These are phyloP conservation scores for Rugonectria rugulosa DNA, from an alignment of 2,329 filamentous ascomycete species.

Conservation along the genomic window DNA sequence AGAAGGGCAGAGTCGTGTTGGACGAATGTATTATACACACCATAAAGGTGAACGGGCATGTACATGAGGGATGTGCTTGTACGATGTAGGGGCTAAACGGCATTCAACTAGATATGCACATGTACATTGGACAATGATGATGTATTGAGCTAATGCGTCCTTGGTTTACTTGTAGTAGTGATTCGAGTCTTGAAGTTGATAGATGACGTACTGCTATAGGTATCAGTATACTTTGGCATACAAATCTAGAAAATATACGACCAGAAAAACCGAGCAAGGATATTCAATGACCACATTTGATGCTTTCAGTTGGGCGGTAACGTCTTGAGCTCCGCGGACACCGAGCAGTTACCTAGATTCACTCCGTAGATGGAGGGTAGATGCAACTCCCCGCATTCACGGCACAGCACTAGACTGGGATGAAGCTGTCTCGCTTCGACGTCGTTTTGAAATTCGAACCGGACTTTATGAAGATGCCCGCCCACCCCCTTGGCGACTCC, in stretches of 20 bases:
- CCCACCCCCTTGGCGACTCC: too few relatives aligned
- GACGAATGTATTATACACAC: constrained; percentile 37
- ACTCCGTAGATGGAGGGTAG: constrained; percentile 3
- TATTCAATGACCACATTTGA: too few relatives aligned
- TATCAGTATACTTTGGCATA: too few relatives aligned
- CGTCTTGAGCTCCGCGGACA: too few relatives aligned
- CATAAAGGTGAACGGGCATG: constrained; percentile 31
- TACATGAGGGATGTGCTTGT: constrained; percentile 32
- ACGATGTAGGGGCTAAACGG: constrained; percentile 36
- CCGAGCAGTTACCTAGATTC: too few relatives aligned
- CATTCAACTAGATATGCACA: constrained; percentile 31
- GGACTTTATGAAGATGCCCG: too few relatives aligned
- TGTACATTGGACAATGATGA: constrained; percentile 29
- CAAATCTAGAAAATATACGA: too few relatives aligned
- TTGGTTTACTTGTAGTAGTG: not conserved
- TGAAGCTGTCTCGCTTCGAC: not conserved
- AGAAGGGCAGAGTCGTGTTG: constrained; percentile 2
- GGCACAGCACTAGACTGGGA: not conserved
- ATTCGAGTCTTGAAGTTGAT: too few relatives aligned
- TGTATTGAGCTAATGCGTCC: not conserved
- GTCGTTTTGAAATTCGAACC: too few relatives aligned
- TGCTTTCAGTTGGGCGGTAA: too few relatives aligned
- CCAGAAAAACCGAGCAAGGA: too few relatives aligned
- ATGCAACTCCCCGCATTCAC: constrained; percentile 12
- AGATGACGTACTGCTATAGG: too few relatives aligned